Conservation (phyloP, 441 rosid species). For the Cnidoscolus chayamansa region DNA sequence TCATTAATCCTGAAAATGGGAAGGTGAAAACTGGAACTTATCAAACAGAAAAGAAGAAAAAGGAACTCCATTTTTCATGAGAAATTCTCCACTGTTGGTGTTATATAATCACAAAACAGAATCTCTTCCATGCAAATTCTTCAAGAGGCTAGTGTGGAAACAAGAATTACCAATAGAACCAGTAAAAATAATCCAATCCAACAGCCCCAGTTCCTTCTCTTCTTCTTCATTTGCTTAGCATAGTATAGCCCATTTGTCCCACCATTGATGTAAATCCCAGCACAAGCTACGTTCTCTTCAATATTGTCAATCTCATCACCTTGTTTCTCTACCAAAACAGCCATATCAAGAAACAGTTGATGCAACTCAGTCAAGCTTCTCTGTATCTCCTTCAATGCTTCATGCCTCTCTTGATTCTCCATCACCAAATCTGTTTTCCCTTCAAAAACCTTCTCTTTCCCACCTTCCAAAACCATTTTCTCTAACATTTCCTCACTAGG, state of each 20-base stretch:
- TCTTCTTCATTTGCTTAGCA: constrained; percentile 33
- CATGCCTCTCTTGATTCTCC: constrained; percentile 36
- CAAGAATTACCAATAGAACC: constrained; percentile 22
- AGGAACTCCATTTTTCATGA: background rate
- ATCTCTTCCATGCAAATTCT: background rate
- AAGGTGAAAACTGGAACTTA: background rate
- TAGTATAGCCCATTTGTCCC: constrained; percentile 29
- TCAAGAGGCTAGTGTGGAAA: constrained; percentile 26
- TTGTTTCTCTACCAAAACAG: constrained; percentile 42
- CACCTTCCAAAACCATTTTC: constrained; percentile 31
- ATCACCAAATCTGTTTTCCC: constrained; percentile 29
- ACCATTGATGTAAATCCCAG: constrained; percentile 20
- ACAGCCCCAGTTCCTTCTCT: constrained; percentile 23
- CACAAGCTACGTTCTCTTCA: constrained; percentile 30
- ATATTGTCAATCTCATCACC: constrained; percentile 34
- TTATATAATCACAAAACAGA: background rate
- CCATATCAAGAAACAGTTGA: constrained; percentile 48
- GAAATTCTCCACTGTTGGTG: background rate
- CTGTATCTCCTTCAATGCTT: constrained; percentile 37
- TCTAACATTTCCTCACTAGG: constrained; percentile 33
- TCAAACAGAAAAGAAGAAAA: background rate
- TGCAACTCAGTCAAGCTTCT: constrained; percentile 47
- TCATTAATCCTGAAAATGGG: constrained; percentile 3
- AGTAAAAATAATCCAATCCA: constrained; percentile 27
- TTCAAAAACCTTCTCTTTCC: constrained; percentile 24